phyloP scores from a whole-genome alignment of 2,329 filamentous ascomycete genomes.

The Alternaria dauci region DNA sequence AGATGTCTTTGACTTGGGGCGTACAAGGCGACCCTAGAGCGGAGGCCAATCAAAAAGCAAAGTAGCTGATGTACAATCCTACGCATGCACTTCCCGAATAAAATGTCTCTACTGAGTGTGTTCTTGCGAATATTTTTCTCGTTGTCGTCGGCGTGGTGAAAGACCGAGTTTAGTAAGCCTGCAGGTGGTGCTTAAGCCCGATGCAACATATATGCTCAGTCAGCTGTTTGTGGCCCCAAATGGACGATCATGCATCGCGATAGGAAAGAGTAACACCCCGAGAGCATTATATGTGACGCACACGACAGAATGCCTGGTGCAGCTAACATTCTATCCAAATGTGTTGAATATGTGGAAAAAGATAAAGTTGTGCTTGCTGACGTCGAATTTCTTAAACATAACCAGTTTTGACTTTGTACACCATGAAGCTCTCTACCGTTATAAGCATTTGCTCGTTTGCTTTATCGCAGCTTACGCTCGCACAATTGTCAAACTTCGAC shows the following conservation, averaged over 20 bases:
- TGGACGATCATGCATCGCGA: not conserved
- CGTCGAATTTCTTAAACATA: not conserved
- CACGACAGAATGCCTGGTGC: not conserved
- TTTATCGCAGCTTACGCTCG: not conserved
- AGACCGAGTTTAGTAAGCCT: not conserved
- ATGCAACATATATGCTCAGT: not conserved
- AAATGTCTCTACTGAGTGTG: not conserved
- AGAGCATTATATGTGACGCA: not conserved
- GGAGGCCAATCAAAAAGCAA: not conserved
- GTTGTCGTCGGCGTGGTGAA: not conserved
- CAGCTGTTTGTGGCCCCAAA: not conserved
- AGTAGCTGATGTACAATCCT: not conserved
- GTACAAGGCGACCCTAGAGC: not conserved
- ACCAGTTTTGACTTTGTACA: not conserved
- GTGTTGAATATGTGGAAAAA: not conserved
- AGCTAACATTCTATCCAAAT: not conserved
- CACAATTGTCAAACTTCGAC: not conserved
- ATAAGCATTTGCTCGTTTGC: not conserved
- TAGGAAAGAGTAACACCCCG: not conserved
- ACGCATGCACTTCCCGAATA: not conserved
- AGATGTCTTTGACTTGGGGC: not conserved
- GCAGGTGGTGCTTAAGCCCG: not conserved
- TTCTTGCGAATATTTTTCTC: not conserved
- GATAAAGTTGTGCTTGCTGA: not conserved
- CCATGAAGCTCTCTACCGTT: not conserved